Evolutionary conservation across 768 basidiomycete species (phyloP).

Genomic region (Mycena vitilis): DNA sequence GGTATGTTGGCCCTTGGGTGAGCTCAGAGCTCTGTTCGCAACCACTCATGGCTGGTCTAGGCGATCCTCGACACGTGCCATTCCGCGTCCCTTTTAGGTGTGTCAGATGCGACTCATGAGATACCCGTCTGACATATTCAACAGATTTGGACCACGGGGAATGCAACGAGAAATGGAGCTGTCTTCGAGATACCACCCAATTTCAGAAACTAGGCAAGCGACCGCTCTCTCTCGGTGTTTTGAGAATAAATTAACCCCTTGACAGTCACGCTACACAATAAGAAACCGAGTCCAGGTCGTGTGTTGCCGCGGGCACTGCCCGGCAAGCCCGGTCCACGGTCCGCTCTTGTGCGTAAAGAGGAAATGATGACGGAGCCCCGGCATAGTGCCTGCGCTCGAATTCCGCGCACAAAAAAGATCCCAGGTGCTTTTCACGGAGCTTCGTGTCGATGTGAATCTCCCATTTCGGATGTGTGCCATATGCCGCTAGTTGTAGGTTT

Average conservation of each 20-base stretch:
- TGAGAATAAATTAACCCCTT: not conserved
- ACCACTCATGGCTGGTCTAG: no score
- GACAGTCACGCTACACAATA: conserved; percentile 1
- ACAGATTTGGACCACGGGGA: conserved; percentile 21
- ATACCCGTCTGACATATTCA: not conserved
- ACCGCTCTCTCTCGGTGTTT: not conserved
- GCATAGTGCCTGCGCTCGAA: conserved; percentile 9
- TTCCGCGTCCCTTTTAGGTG: conserved; percentile 21
- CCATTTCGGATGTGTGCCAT: not conserved
- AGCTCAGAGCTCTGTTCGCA: no score
- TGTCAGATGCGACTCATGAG: not conserved
- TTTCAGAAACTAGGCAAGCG: not conserved
- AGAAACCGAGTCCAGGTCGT: not conserved
- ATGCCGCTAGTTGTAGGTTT: conserved; percentile 16
- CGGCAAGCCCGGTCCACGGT: not conserved
- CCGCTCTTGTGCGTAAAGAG: conserved; percentile 5
- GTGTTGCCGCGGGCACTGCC: not conserved
- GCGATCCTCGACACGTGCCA: conserved; percentile 25
- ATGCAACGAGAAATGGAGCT: conserved; percentile 12
- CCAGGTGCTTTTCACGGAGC: not conserved
- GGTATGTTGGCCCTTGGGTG: no score
- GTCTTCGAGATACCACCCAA: not conserved
- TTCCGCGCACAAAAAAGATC: not conserved
- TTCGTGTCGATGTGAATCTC: conserved; percentile 9
- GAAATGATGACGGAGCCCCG: not conserved